phyloP scores from a whole-genome alignment of 768 basidiomycete species.

The Lentinula raphanica region DNA sequence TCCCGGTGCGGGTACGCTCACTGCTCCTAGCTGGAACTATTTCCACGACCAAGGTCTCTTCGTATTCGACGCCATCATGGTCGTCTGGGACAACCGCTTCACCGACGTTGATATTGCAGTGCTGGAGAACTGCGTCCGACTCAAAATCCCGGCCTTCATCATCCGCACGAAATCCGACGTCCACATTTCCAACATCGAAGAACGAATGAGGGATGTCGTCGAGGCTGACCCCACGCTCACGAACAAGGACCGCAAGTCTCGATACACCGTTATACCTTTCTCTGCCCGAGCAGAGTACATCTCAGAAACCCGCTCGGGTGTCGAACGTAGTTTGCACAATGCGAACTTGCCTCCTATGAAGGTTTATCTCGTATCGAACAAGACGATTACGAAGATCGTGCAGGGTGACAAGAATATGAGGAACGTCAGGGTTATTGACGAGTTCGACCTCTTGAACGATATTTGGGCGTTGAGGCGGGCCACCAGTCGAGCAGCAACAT shows the following conservation, averaged over 20 bases:
- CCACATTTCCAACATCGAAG: constrained; percentile 13
- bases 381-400: constrained; percentile 18
- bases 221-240: neutral
- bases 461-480: constrained; percentile 5
- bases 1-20: neutral
- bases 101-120: constrained; percentile 13
- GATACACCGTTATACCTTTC: neutral
- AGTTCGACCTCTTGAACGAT: constrained; percentile 5
- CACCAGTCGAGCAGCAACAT: neutral
- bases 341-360: constrained; percentile 23
- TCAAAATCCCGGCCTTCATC: constrained; percentile 13
- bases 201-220: constrained; percentile 1
- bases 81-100: constrained; percentile 15
- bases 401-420: neutral
- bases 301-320: constrained; percentile 18
- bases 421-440: constrained; percentile 6
- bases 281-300: constrained; percentile 23
- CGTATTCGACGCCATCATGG: constrained; percentile 14
- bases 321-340: constrained; percentile 18
- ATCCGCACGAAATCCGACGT: constrained; percentile 14
- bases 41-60: constrained; percentile 3
- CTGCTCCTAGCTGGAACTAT: constrained; percentile 4
- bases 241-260: neutral
- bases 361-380: constrained; percentile 24
- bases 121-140: constrained; percentile 10